Base-by-base conservation (phyloP, 495 filamentous ascomycete species). In the Tirmania nivea region DNA sequence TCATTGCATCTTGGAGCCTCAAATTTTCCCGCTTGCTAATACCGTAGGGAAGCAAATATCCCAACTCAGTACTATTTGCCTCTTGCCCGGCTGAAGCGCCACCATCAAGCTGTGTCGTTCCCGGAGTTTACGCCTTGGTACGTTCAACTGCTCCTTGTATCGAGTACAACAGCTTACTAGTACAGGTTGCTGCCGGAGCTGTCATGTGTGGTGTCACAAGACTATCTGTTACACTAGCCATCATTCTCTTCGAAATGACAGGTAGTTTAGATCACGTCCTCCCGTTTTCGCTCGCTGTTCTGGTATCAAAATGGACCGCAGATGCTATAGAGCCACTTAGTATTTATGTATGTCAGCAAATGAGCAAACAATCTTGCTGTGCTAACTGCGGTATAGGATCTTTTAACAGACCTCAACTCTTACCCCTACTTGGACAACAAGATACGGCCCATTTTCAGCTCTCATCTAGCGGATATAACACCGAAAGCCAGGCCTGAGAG, bases 201-300 rank as follows among this genome's bases (percentile, higher is more conserved):
- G 94, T 89, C 11, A 97, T 97, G 90, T 96, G 90, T 59, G 90
- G 90, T 51, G 90, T 96, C 8, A 97, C 90, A 11, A 75, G 90
- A 34, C 67, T 97, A 34, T 95, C 90, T 0, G 87, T 97, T 10
- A 95, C 90, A 1, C 75, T 97, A 0, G 86, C 86, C 11, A 85
- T 97, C 60, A 95, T 97, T 58, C 72, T 95, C 0, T 96, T 97
- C 62, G 90, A 97, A 65, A 69, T 97, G 50, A 97, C 90, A 0
- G 90, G 90, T 53, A 92, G 84, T 68, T 67, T 97, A 19, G 81
- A 95, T 61, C 90, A 96, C 59, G 90, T 97, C 25, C 72, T 97
- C 0, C 90, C 90, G 0, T 97, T 97, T 66, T 95, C 87, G 1
- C 67, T 97, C 45, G 83, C 84, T 8, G 82, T 97, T 19, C 75